phyloP scores from a whole-genome alignment of 306 rosid genomes.

The Vicia faba region DNA sequence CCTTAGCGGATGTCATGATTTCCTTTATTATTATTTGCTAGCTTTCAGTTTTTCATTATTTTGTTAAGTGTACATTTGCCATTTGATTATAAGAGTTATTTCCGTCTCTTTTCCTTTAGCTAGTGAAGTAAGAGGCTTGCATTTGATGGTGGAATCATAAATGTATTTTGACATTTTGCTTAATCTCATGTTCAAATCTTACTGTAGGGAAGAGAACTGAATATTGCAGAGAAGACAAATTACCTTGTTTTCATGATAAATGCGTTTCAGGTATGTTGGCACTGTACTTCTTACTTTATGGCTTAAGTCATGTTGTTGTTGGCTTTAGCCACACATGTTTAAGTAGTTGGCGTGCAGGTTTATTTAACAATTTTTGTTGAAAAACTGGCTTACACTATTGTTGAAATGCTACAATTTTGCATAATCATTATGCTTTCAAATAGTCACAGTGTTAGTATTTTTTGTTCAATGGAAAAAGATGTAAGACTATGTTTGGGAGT shows the following conservation, averaged over 20 bases:
- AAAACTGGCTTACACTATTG: not conserved
- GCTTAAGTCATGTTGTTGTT: constrained; percentile 4
- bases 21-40: not conserved
- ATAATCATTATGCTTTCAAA: not conserved
- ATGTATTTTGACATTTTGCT: constrained; percentile 18
- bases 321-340: constrained; percentile 12
- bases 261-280: constrained; percentile 79
- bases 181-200: constrained; percentile 35
- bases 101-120: not conserved
- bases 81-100: constrained; percentile 8
- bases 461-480: constrained; percentile 17
- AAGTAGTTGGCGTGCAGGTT: not conserved
- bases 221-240: constrained; percentile 89
- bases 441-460: not conserved
- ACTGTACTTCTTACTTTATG: constrained; percentile 20
- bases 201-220: constrained; percentile 82
- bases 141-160: constrained; percentile 23
- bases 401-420: constrained; percentile 4
- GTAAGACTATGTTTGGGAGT: too few species aligned
- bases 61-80: constrained; percentile 1
- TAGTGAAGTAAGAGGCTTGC: not conserved
- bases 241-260: constrained; percentile 96
- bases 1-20: not conserved
- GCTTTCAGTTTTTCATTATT: constrained; percentile 11
- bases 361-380: constrained; percentile 21